Conservation (phyloP, 2,329 filamentous ascomycete species). For the Aureobasidium sp. region DNA sequence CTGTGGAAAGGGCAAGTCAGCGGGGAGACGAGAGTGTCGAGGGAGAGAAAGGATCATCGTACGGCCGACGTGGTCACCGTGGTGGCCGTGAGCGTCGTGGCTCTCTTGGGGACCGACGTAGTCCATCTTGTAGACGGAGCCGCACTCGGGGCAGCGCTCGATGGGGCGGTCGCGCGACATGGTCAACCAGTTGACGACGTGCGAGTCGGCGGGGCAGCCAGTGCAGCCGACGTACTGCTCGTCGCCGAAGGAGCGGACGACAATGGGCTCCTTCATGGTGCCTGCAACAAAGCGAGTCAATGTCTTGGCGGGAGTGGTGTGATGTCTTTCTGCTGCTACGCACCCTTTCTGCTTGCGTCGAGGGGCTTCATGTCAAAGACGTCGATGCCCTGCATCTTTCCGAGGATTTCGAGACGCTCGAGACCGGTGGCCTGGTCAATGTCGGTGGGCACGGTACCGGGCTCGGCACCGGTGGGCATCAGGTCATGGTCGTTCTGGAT, state of each 20-base stretch:
- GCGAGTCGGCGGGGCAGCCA: slow-evolving; percentile 84
- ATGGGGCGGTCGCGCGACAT: slow-evolving; percentile 81
- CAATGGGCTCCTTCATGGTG: slow-evolving; percentile 81
- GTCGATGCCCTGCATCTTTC: slow-evolving; percentile 98
- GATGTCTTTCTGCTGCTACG: slow-evolving; percentile 19
- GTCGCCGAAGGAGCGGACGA: slow-evolving; percentile 82
- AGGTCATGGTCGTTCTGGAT: slow-evolving; percentile 78
- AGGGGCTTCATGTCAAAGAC: slow-evolving; percentile 98
- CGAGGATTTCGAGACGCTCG: slow-evolving; percentile 95
- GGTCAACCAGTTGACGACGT: slow-evolving; percentile 82
- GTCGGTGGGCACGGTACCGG: slow-evolving; percentile 84
- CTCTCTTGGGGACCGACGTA: slow-evolving; percentile 81
- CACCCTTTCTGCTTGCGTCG: slow-evolving; percentile 81
- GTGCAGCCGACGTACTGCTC: slow-evolving; percentile 98
- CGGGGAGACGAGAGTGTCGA: not conserved
- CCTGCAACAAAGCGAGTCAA: slow-evolving; percentile 39
- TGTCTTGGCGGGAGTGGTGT: slow-evolving; percentile 8
- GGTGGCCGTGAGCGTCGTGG: slow-evolving; percentile 44
- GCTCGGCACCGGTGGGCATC: slow-evolving; percentile 67
- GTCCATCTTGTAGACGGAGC: slow-evolving; percentile 95
- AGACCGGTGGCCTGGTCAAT: slow-evolving; percentile 93
- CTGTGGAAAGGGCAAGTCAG: not conserved
- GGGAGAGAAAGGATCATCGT: not conserved
- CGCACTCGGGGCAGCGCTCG: slow-evolving; percentile 95
- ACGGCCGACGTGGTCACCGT: slow-evolving; percentile 42